These are phyloP conservation scores for Irpex sp. DNA, from an alignment of 1,284 basidiomycete species.

Conservation along the genomic window DNA sequence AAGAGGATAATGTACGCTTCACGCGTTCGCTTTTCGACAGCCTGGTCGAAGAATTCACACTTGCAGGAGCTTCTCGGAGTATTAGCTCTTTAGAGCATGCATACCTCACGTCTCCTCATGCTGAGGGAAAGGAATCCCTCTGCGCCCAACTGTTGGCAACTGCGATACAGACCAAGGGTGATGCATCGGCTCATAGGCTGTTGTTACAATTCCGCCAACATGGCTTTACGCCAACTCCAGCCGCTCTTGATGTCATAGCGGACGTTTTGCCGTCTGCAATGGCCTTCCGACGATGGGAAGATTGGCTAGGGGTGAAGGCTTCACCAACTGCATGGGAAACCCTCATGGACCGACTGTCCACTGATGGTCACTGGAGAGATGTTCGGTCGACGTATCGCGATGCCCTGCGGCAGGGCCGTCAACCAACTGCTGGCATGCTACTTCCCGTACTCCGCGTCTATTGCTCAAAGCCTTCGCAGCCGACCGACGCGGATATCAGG, in stretches of 20 bases:
- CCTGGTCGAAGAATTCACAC: neutral
- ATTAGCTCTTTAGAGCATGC: neutral
- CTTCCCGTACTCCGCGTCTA: constrained; percentile 49
- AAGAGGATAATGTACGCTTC: constrained; percentile 6
- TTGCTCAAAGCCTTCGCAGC: constrained; percentile 34
- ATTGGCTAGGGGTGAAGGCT: constrained; percentile 36
- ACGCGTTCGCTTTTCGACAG: neutral
- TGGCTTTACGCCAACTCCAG: constrained; percentile 33
- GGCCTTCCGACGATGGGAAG: constrained; percentile 42
- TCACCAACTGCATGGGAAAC: constrained; percentile 44
- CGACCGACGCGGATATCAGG: constrained; percentile 40
- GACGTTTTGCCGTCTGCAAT: constrained; percentile 29
- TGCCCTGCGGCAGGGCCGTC: constrained; percentile 38
- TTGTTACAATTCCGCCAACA: constrained; percentile 17
- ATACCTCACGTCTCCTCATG: neutral
- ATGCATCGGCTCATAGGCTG: constrained; percentile 1
- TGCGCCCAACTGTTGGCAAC: neutral
- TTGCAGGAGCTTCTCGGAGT: neutral
- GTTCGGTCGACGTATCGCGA: constrained; percentile 47
- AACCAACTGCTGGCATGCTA: constrained; percentile 44
- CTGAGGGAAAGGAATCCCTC: neutral
- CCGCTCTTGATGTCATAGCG: constrained; percentile 37
- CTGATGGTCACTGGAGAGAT: constrained; percentile 23
- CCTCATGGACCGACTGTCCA: constrained; percentile 31
- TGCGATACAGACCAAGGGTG: neutral